Evolutionary conservation across 2,329 filamentous ascomycete species (phyloP).

Genomic region (Aspergillus sclerotialis): DNA sequence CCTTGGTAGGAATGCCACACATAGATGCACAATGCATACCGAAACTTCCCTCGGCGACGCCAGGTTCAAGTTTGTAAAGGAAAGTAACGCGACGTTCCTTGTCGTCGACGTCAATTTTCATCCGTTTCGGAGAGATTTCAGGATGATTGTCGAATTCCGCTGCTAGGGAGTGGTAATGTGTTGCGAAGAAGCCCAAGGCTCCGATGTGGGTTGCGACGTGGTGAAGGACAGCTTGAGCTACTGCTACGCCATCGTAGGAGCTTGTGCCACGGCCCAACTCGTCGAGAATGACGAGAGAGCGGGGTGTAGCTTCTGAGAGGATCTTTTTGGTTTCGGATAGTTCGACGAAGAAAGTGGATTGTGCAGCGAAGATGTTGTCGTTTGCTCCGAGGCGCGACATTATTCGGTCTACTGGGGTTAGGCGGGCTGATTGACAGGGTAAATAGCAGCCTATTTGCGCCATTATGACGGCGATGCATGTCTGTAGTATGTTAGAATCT

Average conservation of each 20-base stretch:
- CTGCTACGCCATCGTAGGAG: slow-evolving; percentile 92
- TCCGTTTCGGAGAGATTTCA: slow-evolving; percentile 76
- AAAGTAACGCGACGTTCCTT: slow-evolving; percentile 84
- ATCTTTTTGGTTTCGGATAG: slow-evolving; percentile 98
- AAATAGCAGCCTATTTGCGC: slow-evolving; percentile 93
- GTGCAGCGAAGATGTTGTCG: slow-evolving; percentile 97
- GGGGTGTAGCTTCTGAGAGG: slow-evolving; percentile 82
- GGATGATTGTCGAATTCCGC: slow-evolving; percentile 86
- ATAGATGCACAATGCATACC: slow-evolving; percentile 99
- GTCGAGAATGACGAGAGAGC: slow-evolving; percentile 92
- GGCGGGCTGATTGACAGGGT: slow-evolving; percentile 69
- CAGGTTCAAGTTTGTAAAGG: slow-evolving; percentile 86
- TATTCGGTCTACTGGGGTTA: slow-evolving; percentile 92
- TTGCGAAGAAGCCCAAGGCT: slow-evolving; percentile 93
- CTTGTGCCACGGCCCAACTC: slow-evolving; percentile 92
- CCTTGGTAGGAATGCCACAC: slow-evolving; percentile 80
- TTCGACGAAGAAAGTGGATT: slow-evolving; percentile 98
- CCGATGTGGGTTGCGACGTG: slow-evolving; percentile 90
- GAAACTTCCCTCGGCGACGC: slow-evolving; percentile 92
- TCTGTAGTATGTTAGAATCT: slow-evolving; percentile 45
- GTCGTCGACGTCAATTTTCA: slow-evolving; percentile 93
- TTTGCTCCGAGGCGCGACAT: slow-evolving; percentile 97
- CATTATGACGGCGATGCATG: slow-evolving; percentile 93
- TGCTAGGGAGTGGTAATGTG: slow-evolving; percentile 91
- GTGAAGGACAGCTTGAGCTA: slow-evolving; percentile 94